Evolutionary conservation across 139 green algal species (phyloP).

Genomic region (Coelastrella sp.): DNA sequence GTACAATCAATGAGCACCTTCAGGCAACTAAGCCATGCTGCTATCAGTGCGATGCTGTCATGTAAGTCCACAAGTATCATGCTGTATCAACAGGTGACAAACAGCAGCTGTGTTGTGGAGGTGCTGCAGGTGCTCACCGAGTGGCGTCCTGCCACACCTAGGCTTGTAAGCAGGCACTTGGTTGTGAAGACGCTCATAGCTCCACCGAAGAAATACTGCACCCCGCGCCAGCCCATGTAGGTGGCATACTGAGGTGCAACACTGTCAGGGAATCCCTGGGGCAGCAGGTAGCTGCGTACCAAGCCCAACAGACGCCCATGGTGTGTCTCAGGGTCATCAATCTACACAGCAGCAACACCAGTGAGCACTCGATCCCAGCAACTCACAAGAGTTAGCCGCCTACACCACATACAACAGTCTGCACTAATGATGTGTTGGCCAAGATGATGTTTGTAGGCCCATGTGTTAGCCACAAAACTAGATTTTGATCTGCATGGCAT

Average conservation of each 20-base stretch:
- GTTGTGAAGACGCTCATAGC: constrained; percentile 82
- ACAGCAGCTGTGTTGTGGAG: not conserved
- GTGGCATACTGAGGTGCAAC: constrained; percentile 82
- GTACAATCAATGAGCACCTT: not conserved
- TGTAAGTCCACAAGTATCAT: not conserved
- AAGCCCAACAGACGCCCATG: constrained; percentile 41
- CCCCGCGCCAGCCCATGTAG: constrained; percentile 88
- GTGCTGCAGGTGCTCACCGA: constrained; percentile 36
- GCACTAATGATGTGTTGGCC: too few relatives aligned
- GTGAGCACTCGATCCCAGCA: too few relatives aligned
- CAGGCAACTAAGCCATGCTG: not conserved
- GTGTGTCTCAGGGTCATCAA: constrained; percentile 45
- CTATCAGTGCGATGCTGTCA: too few relatives aligned
- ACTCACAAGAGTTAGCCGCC: too few relatives aligned
- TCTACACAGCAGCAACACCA: not conserved
- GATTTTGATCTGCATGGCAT: too few relatives aligned
- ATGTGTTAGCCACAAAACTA: too few relatives aligned
- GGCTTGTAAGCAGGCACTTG: constrained; percentile 76
- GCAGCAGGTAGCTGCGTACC: constrained; percentile 60
- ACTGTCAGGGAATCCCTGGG: constrained; percentile 82
- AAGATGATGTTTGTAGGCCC: too few relatives aligned
- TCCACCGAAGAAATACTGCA: constrained; percentile 93
- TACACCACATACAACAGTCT: too few relatives aligned
- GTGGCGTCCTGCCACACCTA: constrained; percentile 72
- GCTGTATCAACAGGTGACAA: not conserved